Evolutionary conservation across 2,329 filamentous ascomycete species (phyloP).

Genomic region (Volutella citrinella): DNA sequence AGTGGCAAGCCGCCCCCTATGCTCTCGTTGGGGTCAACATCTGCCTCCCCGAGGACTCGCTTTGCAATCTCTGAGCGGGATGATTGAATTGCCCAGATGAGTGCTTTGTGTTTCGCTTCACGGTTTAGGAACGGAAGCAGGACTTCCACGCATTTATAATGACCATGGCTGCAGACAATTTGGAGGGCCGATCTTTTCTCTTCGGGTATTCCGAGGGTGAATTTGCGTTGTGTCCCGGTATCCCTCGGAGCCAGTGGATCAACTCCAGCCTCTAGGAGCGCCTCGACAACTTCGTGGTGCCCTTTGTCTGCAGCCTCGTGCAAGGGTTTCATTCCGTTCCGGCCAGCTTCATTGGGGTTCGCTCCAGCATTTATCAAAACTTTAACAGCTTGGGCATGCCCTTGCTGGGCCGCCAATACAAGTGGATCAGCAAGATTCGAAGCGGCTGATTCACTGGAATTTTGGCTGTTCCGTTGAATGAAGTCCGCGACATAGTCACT

Average conservation of each 20-base stretch:
- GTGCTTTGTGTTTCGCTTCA: not conserved
- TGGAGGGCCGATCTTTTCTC: not conserved
- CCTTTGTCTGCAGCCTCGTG: not conserved
- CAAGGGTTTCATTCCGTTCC: not conserved
- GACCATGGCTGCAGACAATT: slow-evolving; percentile 1
- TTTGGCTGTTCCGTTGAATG: no score
- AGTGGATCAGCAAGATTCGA: not conserved
- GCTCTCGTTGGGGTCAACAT: slow-evolving; percentile 1
- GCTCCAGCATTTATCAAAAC: slow-evolving; percentile 4
- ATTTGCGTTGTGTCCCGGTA: no score
- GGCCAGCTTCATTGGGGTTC: not conserved
- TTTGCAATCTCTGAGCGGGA: not conserved
- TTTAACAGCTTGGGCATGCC: not conserved
- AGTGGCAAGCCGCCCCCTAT: not conserved
- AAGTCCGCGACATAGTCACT: no score
- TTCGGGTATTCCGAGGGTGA: no score
- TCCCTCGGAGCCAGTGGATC: not conserved
- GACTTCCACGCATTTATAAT: not conserved
- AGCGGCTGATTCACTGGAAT: slow-evolving; percentile 6
- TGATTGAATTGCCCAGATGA: not conserved
- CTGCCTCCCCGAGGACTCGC: slow-evolving; percentile 3
- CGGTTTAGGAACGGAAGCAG: not conserved
- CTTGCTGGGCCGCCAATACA: not conserved
- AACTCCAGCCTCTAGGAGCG: slow-evolving; percentile 1
- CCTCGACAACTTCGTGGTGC: not conserved